Conservation (phyloP, 305 asterid genomes). For the Fraxinus baroniana region DNA sequence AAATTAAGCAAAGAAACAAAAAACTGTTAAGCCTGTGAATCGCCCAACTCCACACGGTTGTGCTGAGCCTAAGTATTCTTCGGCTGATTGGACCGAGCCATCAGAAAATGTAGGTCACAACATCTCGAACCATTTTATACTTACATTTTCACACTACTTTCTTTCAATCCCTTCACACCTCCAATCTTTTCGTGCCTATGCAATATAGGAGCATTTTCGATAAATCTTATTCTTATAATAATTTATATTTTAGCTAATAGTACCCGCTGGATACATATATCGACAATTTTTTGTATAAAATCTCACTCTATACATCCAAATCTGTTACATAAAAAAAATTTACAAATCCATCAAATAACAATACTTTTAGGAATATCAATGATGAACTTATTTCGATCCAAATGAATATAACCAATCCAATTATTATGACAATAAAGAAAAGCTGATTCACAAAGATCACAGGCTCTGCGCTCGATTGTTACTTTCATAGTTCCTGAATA, state of each 20-base stretch:
- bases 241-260: not conserved
- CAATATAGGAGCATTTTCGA: not conserved
- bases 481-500: not conserved
- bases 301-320: not conserved
- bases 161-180: not conserved
- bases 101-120: too few relatives aligned
- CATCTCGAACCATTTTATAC: not conserved
- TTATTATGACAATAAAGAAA: not conserved
- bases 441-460: not conserved
- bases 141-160: not conserved
- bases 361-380: not conserved
- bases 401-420: not conserved
- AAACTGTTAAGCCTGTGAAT: too few relatives aligned
- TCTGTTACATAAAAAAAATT: too few relatives aligned
- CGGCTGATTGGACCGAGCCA: too few relatives aligned
- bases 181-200: not conserved
- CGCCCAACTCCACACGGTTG: too few relatives aligned
- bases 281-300: too few relatives aligned
- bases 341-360: not conserved
- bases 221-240: not conserved
- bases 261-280: too few relatives aligned
- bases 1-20: too few relatives aligned
- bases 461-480: not conserved
- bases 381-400: not conserved
- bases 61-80: too few relatives aligned